Evolutionary conservation across 495 filamentous ascomycete species (phyloP), one percentile per base, ranked within the genome.

Genomic region (Penicillium psychrofluorescens): DNA sequence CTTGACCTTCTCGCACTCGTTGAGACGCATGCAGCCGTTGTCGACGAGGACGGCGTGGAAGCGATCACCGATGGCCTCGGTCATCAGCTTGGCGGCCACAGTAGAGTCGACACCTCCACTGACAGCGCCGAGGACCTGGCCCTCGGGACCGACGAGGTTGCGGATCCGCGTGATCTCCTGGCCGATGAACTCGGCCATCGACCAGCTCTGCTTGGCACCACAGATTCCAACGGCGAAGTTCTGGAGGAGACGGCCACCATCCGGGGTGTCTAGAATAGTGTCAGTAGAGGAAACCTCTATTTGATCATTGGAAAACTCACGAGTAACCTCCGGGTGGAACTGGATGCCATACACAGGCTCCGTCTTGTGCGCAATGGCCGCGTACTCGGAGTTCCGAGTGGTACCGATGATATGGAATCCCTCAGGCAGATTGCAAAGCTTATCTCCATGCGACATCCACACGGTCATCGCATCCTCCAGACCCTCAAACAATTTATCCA

Each of bases 31-130:
- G 40, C 89, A 75, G 11, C 90, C 89, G 47, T 88, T 95, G 67
- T 98, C 79, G 12, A 96, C 81, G 0, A 95, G 75, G 0, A 98
- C 80, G 33, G 91, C 90, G 49, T 94, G 80, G 68, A 95, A 96
- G 8, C 91, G 78, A 51, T 86, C 80, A 7, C 88, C 88, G 49
- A 94, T 91, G 13, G 85, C 86, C 44, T 83, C 74, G 27, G 80
- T 68, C 86, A 95, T 94, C 4, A 96, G 72, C 56, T 83, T 84
- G 1, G 91, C 90, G 2, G 83, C 92, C 12, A 76, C 92, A 4
- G 92, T 98, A 8, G 78, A 85, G 60, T 98, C 92, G 4, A 98
- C 92, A 55, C 92, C 92, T 51, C 92, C 92, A 47, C 81, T 88
- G 27, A 55, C 51, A 33, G 55, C 55, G n/a, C 55, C 55, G 13